Evolutionary conservation across 768 basidiomycete species (phyloP), one percentile per base, ranked within the genome.

Genomic region (Tubosaeta sp.): DNA sequence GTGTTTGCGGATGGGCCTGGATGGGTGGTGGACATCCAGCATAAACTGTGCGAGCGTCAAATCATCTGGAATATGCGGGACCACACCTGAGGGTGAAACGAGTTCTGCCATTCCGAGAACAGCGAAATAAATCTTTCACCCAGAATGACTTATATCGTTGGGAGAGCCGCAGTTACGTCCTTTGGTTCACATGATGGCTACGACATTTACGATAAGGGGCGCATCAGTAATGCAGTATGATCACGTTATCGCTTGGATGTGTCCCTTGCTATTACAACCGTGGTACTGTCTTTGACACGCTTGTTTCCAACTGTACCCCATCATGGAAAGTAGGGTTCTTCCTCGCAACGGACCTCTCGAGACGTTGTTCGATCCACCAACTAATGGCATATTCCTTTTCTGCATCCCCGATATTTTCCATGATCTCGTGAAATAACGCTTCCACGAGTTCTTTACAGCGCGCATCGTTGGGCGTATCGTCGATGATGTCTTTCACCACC

Each of bases 331-430:
- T 24, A 39, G 34, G 42, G 44, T 43, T 43, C 22, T 38, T 31
- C 10, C 40, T 44, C 21, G 19, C 39, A 29, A 16, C 24, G 1
- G 55, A 53, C 69, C 68, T 69, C 29, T 63, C 58, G 13, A 24
- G 31, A 3, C 56, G 53, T 41, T 79, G 69, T 49, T 77, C 73
- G 62, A 81, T 76, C 89, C 89, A 91, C 89, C 89, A 91, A 40
- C 68, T 71, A 68, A 90, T 76, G 36, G 69, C 81, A 53, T 74
- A 74, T 61, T 80, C 81, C 69, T 84, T 88, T 70, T 86, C 85
- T 38, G 72, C 71, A 62, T 90, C 86, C 13, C 83, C 86, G 2
- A 85, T 77, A 38, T 72, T 75, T 61, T 82, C 79, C 59, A 80
- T 66, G 30, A 91, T 76, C 65, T 87, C 84, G 36, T 68, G 71